Percentiles rank a stretch among this genome's conserved stretches.
These are phyloP conservation scores for Pichia sorboxylosa DNA, from an alignment of 1,139 yeast species.

Conservation along the genomic window DNA sequence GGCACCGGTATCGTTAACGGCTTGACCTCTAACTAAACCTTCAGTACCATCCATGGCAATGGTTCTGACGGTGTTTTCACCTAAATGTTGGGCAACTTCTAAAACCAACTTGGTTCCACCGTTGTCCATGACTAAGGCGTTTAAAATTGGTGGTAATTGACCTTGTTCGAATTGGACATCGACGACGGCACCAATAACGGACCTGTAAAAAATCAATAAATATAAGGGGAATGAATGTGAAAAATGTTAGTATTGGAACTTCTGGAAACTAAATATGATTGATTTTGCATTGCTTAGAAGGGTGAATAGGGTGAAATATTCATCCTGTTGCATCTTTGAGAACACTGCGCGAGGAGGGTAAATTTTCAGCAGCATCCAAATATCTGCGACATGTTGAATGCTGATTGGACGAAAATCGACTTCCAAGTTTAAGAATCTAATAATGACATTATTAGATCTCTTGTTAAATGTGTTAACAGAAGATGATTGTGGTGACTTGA, in stretches of 20 bases:
- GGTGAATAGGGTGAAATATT: too few species aligned
- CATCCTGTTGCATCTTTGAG: too few species aligned
- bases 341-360: too few species aligned
- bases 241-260: slow-evolving; percentile 9
- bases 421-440: too few species aligned
- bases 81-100: slow-evolving; percentile 99
- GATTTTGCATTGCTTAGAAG: too few species aligned
- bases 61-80: slow-evolving; percentile 99
- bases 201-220: slow-evolving; percentile 42
- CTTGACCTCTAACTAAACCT: slow-evolving; percentile 97
- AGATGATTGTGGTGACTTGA: too few species aligned
- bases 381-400: too few species aligned
- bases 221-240: background rate
- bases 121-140: slow-evolving; percentile 85
- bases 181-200: slow-evolving; percentile 99
- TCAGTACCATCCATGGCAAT: slow-evolving; percentile 99
- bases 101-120: slow-evolving; percentile 65
- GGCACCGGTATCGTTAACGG: slow-evolving; percentile 89
- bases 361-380: too few species aligned
- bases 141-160: slow-evolving; percentile 91
- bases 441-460: too few species aligned
- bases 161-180: slow-evolving; percentile 98
- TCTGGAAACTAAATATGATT: too few species aligned
- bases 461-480: too few species aligned
- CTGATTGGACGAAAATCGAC: too few species aligned